Base-by-base conservation (phyloP, 164 flowering plant genomes). In the Sedum album region DNA sequence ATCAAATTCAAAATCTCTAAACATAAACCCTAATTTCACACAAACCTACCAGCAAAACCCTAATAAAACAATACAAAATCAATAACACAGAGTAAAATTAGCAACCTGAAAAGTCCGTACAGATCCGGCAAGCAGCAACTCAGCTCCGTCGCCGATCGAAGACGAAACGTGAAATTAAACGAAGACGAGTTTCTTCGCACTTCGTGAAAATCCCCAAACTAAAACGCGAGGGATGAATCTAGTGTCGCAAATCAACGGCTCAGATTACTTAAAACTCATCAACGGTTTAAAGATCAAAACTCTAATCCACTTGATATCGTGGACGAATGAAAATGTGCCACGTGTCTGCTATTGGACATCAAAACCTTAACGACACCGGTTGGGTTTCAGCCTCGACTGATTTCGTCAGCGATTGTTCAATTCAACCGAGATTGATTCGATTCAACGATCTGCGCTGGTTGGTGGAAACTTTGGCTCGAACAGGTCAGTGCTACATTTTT, bases 111-210 rank as follows among this genome's bases (percentile, higher is more conserved):
- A 55, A 13, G 8, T 3, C 31, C 3, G 4, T 11, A 55, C 30
- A 21, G 60, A 53, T 53, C 60, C 61, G 31, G 31, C 28, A 51
- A 51, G 57, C 26, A 26, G n/a, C n/a, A 51, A 23, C 57, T 25
- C 26, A 28, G 61, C 61, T 55, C 61, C 61, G 61, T 26, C 61
- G 61, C 61, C 61, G 61, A 55, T 55, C 31, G 61, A 55, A 55
- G 31, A 10, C n/a, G 31, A 55, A 25, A 26, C 2, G 61, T 55
- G 15, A 55, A 11, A 25, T 9, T 2, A 8, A 23, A 25, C 60
- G 26, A 53, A 23, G 26, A 53, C 60, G 60, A 53, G n/a, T n/a
- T n/a, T n/a, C n/a, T n/a, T n/a, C n/a, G n/a, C 25, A 20, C 21
- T 21, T n/a, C 5, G 38, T 7, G 26, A 4, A 26, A 55, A 55